These are phyloP conservation scores for Phytomonas francai DNA, from an alignment of 208 protist genomes.

Conservation along the genomic window DNA sequence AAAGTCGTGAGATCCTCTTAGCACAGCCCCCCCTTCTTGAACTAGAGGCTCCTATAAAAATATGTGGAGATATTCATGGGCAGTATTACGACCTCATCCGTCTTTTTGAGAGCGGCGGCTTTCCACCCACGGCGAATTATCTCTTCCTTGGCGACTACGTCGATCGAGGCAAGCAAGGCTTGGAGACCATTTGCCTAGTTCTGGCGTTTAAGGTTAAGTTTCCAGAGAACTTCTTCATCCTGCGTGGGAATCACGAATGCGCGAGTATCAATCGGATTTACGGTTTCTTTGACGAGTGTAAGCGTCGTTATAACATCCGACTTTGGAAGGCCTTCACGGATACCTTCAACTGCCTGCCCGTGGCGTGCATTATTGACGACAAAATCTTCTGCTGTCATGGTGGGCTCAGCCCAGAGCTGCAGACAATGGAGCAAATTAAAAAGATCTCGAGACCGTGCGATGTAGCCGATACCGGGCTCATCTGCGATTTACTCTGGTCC, in stretches of 20 bases:
- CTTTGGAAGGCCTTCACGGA: constrained; percentile 99
- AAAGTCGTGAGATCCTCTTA: constrained; percentile 84
- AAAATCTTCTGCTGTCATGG: constrained; percentile 99
- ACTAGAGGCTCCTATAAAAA: constrained; percentile 91
- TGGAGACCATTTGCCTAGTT: constrained; percentile 98
- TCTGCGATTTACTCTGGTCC: constrained; percentile 99
- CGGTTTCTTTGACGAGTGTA: constrained; percentile 99
- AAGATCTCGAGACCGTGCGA: constrained; percentile 96
- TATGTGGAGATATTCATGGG: constrained; percentile 98
- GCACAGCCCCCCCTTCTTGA: constrained; percentile 81
- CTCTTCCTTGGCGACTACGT: constrained; percentile 99
- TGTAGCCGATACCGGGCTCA: constrained; percentile 97
- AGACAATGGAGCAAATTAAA: constrained; percentile 94
- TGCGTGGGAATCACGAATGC: constrained; percentile 99
- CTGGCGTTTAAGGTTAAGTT: constrained; percentile 99
- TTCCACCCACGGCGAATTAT: constrained; percentile 98
- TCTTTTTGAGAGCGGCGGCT: constrained; percentile 99
- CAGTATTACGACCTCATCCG: constrained; percentile 99
- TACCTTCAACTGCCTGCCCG: constrained; percentile 98
- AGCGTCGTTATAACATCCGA: constrained; percentile 97
- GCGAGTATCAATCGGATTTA: constrained; percentile 99
- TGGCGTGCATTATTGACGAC: constrained; percentile 98
- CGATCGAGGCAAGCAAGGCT: constrained; percentile 97
- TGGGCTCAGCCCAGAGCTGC: constrained; percentile 95
- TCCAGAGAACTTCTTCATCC: constrained; percentile 99